Evolutionary conservation across 2,329 filamentous ascomycete genomes (phyloP).

Genomic region (Elsinoe necatrix): DNA sequence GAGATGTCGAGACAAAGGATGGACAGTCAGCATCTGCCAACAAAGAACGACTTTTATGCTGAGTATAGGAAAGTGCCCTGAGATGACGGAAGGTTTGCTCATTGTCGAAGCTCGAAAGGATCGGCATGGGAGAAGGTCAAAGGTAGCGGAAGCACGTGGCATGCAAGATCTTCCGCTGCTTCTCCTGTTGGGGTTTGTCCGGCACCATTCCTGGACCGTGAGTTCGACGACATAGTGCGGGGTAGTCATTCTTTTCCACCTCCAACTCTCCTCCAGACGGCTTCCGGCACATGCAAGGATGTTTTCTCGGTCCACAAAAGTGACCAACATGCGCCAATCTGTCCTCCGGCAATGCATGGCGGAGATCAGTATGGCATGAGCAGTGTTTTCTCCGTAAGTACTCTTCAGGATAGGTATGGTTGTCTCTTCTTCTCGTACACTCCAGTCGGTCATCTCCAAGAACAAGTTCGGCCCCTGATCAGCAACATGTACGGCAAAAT

Average conservation of each 20-base stretch:
- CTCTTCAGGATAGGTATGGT: neutral
- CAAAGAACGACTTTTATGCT: neutral
- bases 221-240: neutral
- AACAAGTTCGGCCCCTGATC: too few species aligned
- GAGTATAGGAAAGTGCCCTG: neutral
- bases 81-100: neutral
- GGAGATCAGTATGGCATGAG: neutral
- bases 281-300: neutral
- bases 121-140: neutral
- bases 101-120: neutral
- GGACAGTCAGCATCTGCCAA: neutral
- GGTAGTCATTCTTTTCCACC: neutral
- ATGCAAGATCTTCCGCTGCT: neutral
- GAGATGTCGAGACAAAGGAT: neutral
- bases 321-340: neutral
- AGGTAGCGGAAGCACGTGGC: constrained; percentile 1
- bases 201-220: neutral
- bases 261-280: neutral
- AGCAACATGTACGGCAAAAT: constrained; percentile 7
- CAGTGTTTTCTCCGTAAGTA: neutral
- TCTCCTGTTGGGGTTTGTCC: neutral
- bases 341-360: neutral
- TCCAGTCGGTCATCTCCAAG: neutral
- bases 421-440: neutral
- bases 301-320: neutral